Base-by-base conservation (phyloP, 2,329 filamentous ascomycete species). In the Monosporascus sp. region DNA sequence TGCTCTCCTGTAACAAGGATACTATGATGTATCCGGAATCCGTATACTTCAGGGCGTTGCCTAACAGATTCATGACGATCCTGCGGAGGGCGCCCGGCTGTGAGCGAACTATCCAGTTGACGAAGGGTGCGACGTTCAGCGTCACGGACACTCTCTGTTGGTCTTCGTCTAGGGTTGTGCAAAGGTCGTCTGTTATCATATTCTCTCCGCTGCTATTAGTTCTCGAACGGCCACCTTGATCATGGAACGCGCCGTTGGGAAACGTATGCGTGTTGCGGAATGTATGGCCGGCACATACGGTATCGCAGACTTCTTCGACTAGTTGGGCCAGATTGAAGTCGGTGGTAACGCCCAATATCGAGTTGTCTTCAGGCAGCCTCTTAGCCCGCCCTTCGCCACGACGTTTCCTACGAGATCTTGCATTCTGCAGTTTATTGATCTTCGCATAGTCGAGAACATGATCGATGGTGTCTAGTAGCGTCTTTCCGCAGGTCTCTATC, bases 31-130 rank as follows among this genome's bases (percentile, higher is more conserved):
- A 77, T 3, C 82, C 82, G 1, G 68, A 63, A 2, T 74, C 70
- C 0, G 81, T 86, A 54, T 85, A 86, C 62, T 86, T 86, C 61
- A 86, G 72, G 0, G 83, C 76, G 59, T 86, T 86, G 8, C 80
- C 80, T 43, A 85, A 79, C 0, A 86, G 60, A 52, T 86, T 86
- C 80, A 85, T 84, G 48, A 85, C 73, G 47, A 86, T 77, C 7
- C 81, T 72, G n/a, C 73, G 68, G 7, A 74, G 60, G 1, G 71
- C 72, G 3, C 81, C 81, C 1, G 79, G 76, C 47, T 85, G 77
- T 3, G 79, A 76, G 4, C 73, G 70, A 51, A 84, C 80, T 17
- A 72, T 64, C 81, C 81, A 84, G 19, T 60, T 72, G 55, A 49
- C 71, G 62, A 20, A 72, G 58, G 60, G 72, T 7, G 72, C 68